These are phyloP conservation scores for Fusarium beomiforme DNA, from an alignment of 2,329 filamentous ascomycete genomes.

Conservation along the genomic window DNA sequence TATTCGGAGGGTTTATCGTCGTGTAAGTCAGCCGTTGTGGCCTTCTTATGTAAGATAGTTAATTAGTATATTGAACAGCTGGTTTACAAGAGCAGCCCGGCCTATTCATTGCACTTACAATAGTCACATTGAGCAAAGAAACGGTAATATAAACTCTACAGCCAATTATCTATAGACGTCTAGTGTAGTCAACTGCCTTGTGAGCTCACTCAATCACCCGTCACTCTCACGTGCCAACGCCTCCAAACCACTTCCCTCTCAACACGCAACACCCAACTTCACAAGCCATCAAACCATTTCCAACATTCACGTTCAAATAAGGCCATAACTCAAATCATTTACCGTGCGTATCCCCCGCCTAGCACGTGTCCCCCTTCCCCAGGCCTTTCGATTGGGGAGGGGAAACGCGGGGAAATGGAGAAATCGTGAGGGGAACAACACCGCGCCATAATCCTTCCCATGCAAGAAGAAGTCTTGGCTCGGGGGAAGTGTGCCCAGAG, in stretches of 20 bases:
- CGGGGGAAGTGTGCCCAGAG: conserved; percentile 7
- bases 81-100: not conserved
- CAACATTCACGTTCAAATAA: conserved; percentile 5
- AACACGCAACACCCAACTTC: conserved; percentile 14
- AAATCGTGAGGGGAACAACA: conserved; percentile 34
- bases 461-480: conserved; percentile 27
- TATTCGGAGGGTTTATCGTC: too few species aligned
- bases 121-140: not conserved
- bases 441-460: conserved; percentile 39
- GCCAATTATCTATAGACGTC: not conserved
- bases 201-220: conserved; percentile 1
- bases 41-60: too few species aligned
- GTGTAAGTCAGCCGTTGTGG: too few species aligned
- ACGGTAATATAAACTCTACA: not conserved
- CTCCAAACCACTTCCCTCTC: not conserved
- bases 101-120: rapidly evolving
- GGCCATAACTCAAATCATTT: conserved; percentile 23
- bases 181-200: not conserved
- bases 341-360: conserved; percentile 11
- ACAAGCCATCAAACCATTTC: not conserved
- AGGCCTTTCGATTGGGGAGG: not conserved
- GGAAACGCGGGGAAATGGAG: conserved; percentile 44
- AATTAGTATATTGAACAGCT: not conserved
- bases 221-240: conserved; percentile 5
- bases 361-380: conserved; percentile 10